These are phyloP conservation scores for Solanum pennellii DNA, from an alignment of 257 asterid genomes.

Conservation along the genomic window DNA sequence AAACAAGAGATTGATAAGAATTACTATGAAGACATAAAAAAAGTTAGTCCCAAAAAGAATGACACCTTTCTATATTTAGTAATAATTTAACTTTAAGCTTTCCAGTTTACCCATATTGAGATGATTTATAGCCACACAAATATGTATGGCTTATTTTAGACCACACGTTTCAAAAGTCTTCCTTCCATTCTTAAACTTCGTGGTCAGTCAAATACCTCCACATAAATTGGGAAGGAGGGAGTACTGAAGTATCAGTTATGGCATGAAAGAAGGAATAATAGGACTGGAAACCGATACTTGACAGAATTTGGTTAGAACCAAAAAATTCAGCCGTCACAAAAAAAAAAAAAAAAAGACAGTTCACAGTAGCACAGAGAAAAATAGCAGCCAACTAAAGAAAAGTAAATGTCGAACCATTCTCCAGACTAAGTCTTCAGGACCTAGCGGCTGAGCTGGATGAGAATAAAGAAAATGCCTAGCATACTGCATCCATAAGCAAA, in stretches of 20 bases:
- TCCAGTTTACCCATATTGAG: background rate
- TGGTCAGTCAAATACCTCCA: background rate
- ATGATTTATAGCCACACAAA: background rate
- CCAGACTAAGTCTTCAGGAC: constrained; percentile 94
- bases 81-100: background rate
- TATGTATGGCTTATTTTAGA: background rate
- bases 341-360: background rate
- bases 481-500: constrained; percentile 41
- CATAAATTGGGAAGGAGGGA: background rate
- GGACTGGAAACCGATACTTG: background rate
- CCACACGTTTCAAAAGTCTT: background rate
- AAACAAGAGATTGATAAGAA: background rate
- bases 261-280: background rate
- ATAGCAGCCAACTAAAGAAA: background rate
- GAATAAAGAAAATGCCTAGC: constrained; percentile 79
- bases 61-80: background rate
- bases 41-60: background rate
- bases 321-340: background rate
- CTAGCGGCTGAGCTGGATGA: constrained; percentile 89
- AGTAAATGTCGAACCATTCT: constrained; percentile 65
- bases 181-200: background rate
- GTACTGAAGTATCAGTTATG: background rate
- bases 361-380: background rate
- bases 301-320: background rate
- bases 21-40: background rate